A percentile compares a stretch with the other conserved stretches of the same genome.
phyloP scores from a whole-genome alignment of 768 basidiomycete species.

The Clitopilus passeckerianus region DNA sequence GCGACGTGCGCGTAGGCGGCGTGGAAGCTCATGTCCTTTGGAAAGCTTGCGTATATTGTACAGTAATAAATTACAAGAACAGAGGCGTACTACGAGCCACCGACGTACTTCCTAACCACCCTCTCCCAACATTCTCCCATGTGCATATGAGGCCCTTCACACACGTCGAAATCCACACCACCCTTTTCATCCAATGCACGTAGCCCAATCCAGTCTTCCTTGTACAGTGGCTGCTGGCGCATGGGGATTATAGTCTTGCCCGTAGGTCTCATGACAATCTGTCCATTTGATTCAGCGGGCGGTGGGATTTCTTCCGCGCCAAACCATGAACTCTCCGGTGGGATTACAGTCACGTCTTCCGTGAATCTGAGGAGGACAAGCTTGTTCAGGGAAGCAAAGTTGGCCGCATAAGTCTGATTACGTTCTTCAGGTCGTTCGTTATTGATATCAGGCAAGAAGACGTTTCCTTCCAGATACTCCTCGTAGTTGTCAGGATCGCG shows the following conservation, averaged over 20 bases:
- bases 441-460: conserved; percentile 74
- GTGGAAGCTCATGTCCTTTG: background rate
- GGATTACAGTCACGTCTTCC: conserved; percentile 72
- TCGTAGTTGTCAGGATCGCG: conserved; percentile 64
- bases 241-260: conserved; percentile 53
- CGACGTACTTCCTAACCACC: conserved; percentile 39
- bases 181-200: conserved; percentile 64
- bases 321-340: conserved; percentile 86
- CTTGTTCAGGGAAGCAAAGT: conserved; percentile 56
- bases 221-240: conserved; percentile 67
- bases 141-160: conserved; percentile 76
- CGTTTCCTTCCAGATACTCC: conserved; percentile 53
- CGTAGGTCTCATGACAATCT: conserved; percentile 6
- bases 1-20: background rate
- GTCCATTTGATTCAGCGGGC: conserved; percentile 17
- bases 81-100: conserved; percentile 12
- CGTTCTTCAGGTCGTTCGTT: conserved; percentile 57
- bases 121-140: conserved; percentile 58
- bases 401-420: conserved; percentile 56
- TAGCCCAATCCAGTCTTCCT: conserved; percentile 80
- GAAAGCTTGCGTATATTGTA: too few relatives aligned
- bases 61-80: background rate
- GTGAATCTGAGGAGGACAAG: conserved; percentile 74
- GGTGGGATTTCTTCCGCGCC: conserved; percentile 53
- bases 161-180: conserved; percentile 52